Evolutionary conservation across 306 rosid species (phyloP).

Genomic region (Coriaria nepalensis): DNA sequence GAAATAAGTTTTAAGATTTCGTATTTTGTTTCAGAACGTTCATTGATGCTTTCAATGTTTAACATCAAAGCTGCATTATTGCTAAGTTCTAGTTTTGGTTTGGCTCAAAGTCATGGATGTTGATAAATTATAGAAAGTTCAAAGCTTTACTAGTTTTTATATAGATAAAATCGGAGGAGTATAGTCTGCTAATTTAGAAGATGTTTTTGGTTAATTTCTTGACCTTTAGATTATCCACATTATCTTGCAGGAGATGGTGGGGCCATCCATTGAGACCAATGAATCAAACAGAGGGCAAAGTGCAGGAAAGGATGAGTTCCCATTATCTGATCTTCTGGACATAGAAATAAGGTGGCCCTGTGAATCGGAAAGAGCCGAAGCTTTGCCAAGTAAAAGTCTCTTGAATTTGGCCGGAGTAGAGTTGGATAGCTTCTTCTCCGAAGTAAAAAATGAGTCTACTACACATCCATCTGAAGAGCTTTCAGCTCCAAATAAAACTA

Average conservation of each 20-base stretch:
- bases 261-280: slow-evolving; percentile 22
- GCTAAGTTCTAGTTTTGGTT: too few relatives aligned
- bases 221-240: background rate
- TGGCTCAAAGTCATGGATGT: too few relatives aligned
- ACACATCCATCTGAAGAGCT: slow-evolving; percentile 21
- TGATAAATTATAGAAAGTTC: too few relatives aligned
- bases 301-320: slow-evolving; percentile 39
- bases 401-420: slow-evolving; percentile 47
- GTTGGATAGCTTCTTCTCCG: slow-evolving; percentile 36
- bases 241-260: slow-evolving; percentile 58
- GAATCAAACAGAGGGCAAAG: slow-evolving; percentile 29
- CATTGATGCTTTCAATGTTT: too few relatives aligned
- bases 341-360: slow-evolving; percentile 68
- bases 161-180: too few relatives aligned
- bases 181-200: slow-evolving; percentile 1
- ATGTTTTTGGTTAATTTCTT: background rate
- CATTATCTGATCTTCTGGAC: slow-evolving; percentile 53
- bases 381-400: slow-evolving; percentile 25
- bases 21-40: too few relatives aligned
- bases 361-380: slow-evolving; percentile 33
- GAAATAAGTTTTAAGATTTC: too few relatives aligned
- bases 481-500: slow-evolving; percentile 10
- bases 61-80: too few relatives aligned
- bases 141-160: too few relatives aligned
- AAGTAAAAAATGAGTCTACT: slow-evolving; percentile 23